Evolutionary conservation across 2,329 filamentous ascomycete species (phyloP).

Genomic region (Setomelanomma holmii): DNA sequence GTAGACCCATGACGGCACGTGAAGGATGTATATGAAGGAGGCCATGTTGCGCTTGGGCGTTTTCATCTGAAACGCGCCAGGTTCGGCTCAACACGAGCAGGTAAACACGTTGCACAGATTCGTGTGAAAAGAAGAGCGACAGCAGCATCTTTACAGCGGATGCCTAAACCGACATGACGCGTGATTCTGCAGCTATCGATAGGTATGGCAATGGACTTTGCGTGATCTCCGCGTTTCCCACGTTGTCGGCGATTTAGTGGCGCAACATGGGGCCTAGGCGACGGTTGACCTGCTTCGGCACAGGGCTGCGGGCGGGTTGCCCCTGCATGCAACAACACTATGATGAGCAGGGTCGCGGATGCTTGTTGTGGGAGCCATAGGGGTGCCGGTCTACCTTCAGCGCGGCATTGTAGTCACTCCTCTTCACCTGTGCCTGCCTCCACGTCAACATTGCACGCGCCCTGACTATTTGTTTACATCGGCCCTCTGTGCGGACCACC

Average conservation of each 20-base stretch:
- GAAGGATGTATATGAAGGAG: background rate
- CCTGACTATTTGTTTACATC: constrained; percentile 19
- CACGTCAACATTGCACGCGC: background rate
- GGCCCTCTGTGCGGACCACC: constrained; percentile 5
- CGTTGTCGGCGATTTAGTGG: constrained; percentile 4
- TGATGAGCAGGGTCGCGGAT: constrained; percentile 6
- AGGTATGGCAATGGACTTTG: no score
- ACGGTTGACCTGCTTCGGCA: background rate
- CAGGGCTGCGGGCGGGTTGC: constrained; percentile 7
- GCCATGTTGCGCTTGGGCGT: background rate
- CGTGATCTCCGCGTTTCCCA: constrained; percentile 17
- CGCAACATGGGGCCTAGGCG: constrained; percentile 3
- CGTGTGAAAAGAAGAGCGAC: background rate
- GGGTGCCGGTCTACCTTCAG: constrained; percentile 1
- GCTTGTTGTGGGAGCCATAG: constrained; percentile 3
- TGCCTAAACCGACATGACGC: no score
- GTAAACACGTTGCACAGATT: background rate
- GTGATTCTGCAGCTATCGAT: no score
- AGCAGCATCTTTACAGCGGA: no score
- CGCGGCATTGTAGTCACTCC: constrained; percentile 10
- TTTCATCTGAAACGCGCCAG: background rate
- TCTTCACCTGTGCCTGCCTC: constrained; percentile 22
- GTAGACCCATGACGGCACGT: no score
- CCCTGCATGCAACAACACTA: constrained; percentile 14
- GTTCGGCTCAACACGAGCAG: background rate